Conservation (phyloP, 2,329 filamentous ascomycete species). For the Emergomyces orientalis region DNA sequence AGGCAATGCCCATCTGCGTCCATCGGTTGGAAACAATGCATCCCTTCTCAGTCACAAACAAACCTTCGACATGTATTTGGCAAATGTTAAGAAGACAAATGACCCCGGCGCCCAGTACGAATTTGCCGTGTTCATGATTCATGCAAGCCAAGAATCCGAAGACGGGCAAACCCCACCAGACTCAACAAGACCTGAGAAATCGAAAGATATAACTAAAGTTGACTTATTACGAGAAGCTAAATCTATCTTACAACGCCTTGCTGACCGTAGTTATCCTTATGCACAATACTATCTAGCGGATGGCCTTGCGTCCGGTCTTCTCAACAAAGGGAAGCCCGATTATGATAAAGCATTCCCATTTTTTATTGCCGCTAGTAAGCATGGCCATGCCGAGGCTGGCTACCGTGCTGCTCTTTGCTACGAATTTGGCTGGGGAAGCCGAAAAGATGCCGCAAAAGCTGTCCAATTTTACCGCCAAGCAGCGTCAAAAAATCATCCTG, state of each 20-base stretch:
- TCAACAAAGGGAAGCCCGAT: conserved; percentile 89
- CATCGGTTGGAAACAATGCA: conserved; percentile 75
- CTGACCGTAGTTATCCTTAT: conserved; percentile 86
- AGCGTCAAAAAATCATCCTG: conserved; percentile 88
- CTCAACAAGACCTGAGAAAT: conserved; percentile 18
- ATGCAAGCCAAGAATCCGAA: conserved; percentile 51
- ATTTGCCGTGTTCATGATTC: conserved; percentile 89
- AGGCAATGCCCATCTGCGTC: conserved; percentile 72
- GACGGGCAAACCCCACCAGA: conserved; percentile 11
- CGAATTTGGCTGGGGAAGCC: conserved; percentile 95
- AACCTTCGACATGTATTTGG: conserved; percentile 94
- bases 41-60: conserved; percentile 85
- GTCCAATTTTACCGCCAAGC: conserved; percentile 87
- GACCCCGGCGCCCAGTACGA: conserved; percentile 88
- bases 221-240: conserved; percentile 79
- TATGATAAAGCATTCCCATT: conserved; percentile 85
- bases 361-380: conserved; percentile 88
- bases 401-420: conserved; percentile 92
- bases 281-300: conserved; percentile 97
- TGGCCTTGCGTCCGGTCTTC: conserved; percentile 85
- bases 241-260: conserved; percentile 73
- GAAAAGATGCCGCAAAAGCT: conserved; percentile 81
- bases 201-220: conserved; percentile 43
- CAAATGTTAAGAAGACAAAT: conserved; percentile 94
- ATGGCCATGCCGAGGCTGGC: conserved; percentile 90